Percentiles rank a stretch among this genome's conserved stretches.
Evolutionary conservation across 2,329 filamentous ascomycete genomes (phyloP).

Genomic region (Podosphaera aphanis): DNA sequence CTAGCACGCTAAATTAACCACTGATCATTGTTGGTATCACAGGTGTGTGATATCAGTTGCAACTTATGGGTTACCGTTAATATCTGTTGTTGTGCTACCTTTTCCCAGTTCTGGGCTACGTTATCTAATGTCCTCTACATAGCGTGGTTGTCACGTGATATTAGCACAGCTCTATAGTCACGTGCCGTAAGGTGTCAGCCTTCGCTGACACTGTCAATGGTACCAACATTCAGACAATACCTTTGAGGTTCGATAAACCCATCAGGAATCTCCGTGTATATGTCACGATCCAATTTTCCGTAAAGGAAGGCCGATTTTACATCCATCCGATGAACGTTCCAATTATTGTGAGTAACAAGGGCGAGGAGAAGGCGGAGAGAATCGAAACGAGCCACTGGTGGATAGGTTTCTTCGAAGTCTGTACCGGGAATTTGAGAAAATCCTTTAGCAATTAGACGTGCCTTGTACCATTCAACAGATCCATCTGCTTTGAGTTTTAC

Average conservation of each 20-base stretch:
- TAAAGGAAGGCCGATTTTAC: background rate
- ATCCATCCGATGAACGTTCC: background rate
- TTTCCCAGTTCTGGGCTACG: too few species aligned
- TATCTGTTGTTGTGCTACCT: too few species aligned
- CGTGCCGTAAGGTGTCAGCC: too few species aligned
- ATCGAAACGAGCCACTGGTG: background rate
- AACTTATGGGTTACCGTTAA: too few species aligned
- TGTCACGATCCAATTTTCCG: background rate
- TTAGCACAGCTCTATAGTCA: too few species aligned
- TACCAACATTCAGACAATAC: too few species aligned
- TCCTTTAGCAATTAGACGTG: background rate
- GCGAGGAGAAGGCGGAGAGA: background rate
- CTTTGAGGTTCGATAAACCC: background rate
- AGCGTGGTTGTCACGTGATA: too few species aligned
- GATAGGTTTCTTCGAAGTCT: background rate
- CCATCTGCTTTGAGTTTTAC: background rate
- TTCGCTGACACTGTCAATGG: too few species aligned
- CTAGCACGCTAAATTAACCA: too few species aligned
- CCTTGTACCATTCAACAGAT: background rate
- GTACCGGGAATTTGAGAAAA: conserved; percentile 1
- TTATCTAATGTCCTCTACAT: too few species aligned
- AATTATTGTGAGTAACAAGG: background rate
- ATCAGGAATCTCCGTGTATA: conserved; percentile 1
- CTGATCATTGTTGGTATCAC: too few species aligned
- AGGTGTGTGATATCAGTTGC: too few species aligned